Base-by-base conservation (phyloP, 331 rosid species). In the Dryas integrifolia region DNA sequence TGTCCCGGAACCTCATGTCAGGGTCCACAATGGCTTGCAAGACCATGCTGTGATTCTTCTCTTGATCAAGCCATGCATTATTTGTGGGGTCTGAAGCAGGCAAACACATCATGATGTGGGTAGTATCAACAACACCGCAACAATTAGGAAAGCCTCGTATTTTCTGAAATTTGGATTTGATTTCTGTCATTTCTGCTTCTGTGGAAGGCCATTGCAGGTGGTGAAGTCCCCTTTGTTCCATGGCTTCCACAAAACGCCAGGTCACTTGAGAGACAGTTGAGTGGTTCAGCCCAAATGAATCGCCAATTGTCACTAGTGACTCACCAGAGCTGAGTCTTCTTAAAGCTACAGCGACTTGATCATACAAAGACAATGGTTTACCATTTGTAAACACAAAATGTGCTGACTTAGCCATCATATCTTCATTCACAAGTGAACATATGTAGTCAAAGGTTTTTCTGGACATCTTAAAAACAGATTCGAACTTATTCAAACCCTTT, bases 301-400 rank as follows among this genome's bases (percentile, higher is more conserved):
- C 90, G 0, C 96, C 96, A 24, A 91, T 79, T 21, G 85, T 70
- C 78, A 82, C 96, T 10, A 92, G 82, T 12, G 97, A 88, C 58
- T 90, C 98, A 5, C 98, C 97, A 0, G 98, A 89, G 78, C 97
- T 88, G 43, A 91, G 78, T 76, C 97, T 89, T 83, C 98, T 87
- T 58, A 91, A 53, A 43, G 97, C 96, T 77, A 90, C 92, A 39
- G 94, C 97, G 24, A 89, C 98, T 84, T 84, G 92, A 72, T 91
- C 92, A 24, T 21, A 46, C 55, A 88, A 39, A 49, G 89, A 75
- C 88, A 89, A 71, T 43, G 91, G 85, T 62, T 74, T 79, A 47
- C 96, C 92, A 26, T 68, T 88, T 35, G 82, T 53, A 67, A 91
- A 85, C 49, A 73, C 67, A 40, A 83, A 88, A 79, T 84, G 87